phyloP scores from a whole-genome alignment of 2,329 filamentous ascomycete genomes.

The Fusarium sp. region DNA sequence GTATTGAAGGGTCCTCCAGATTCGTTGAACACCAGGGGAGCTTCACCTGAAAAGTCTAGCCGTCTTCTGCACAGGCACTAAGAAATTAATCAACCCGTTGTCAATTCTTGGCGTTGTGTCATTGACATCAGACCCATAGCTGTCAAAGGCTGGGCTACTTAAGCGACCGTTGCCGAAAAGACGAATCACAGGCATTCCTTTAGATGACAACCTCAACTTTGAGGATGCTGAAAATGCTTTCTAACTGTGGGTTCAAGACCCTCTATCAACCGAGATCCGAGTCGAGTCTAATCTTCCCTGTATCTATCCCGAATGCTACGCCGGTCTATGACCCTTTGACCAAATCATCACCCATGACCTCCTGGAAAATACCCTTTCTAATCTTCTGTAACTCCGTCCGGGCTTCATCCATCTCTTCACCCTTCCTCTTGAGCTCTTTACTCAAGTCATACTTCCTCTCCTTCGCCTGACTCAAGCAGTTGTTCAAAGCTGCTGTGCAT shows the following conservation, averaged over 20 bases:
- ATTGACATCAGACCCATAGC: neutral
- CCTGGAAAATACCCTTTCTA: conserved; percentile 50
- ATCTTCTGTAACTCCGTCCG: conserved; percentile 54
- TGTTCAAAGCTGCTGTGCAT: conserved; percentile 45
- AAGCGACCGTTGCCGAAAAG: conserved; percentile 17
- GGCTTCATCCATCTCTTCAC: conserved; percentile 45
- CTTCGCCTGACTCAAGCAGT: conserved; percentile 46
- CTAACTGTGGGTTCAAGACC: neutral
- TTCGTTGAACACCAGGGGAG: neutral
- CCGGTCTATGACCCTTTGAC: conserved; percentile 2
- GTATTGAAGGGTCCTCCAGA: neutral
- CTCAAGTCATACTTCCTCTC: conserved; percentile 43
- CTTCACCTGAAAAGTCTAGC: neutral
- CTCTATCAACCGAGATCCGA: neutral
- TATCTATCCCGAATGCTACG: neutral
- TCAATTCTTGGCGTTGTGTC: conserved; percentile 12
- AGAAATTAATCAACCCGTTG: neutral
- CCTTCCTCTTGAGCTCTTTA: conserved; percentile 44
- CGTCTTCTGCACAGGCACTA: neutral
- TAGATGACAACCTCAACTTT: neutral
- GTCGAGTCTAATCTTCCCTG: neutral
- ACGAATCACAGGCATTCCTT: conserved; percentile 5
- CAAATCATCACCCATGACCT: conserved; percentile 19
- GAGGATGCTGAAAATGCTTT: neutral
- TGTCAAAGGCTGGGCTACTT: conserved; percentile 12